Base-by-base conservation (phyloP, 148 eudicot genomes). In the Dianthus caryophyllus region DNA sequence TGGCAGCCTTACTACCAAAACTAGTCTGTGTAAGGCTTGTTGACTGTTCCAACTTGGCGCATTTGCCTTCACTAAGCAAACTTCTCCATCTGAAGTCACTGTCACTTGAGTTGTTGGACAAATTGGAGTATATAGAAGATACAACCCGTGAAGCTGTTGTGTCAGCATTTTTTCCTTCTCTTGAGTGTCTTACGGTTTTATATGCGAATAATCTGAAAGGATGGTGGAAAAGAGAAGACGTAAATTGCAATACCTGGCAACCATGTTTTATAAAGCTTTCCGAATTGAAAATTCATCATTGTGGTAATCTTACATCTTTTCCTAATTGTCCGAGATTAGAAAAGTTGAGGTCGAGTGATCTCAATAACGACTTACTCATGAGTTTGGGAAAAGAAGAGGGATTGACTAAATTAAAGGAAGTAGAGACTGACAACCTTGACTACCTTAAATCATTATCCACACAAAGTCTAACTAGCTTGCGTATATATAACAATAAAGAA, bases 61-160 rank as follows among this genome's bases (percentile, higher is more conserved):
- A 31, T 31, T 20, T 69, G 13, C 54, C 73, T 1, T 13, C 21
- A 2, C 10, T 69, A 46, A 44, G 73, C 14, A 69, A 47, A 22
- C 43, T 69, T 6, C 14, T 0, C 9, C 56, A 47, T 48, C 26
- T 69, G 2, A 59, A 59, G 25, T 51, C 41, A 2, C 43, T 69
- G 2, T 36, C 52, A 1, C 73, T 69, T 20, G 6, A 6, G 7
- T 15, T 20, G 5, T 47, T 60, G 47, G 1, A 17, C 1, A 31
- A 48, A 0, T 69, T 69, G 65, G 65, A 47, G 36, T 58, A 47
- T 30, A 48, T 69, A 4, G 65, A 69, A 27, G 21, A 59, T 6
- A 20, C 10, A 21, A 48, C 14, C 15, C 6, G 5, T 16, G 26
- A 22, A 44, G 0, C 17, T 33, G 3, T 7, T 33, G 38, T 7